Evolutionary conservation across 73 alveolate species (phyloP), one percentile per base, ranked within the genome.

Genomic region (Symbiodinium pilosum): DNA sequence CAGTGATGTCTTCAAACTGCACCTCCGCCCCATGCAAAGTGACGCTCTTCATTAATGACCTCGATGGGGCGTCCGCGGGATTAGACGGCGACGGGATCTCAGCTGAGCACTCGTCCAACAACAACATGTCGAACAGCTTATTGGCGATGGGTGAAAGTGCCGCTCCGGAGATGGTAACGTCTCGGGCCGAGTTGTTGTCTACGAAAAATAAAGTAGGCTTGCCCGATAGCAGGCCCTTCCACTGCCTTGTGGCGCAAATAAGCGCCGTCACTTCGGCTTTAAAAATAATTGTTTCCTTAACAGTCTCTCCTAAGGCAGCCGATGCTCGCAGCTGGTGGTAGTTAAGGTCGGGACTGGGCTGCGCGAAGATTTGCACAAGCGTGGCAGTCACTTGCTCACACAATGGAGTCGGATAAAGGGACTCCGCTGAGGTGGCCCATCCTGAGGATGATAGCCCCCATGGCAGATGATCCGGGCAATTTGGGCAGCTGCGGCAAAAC

Each of bases 121-220:
- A 43, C 42, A 44, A 34, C 3, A 12, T n/a, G 2, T 20, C 81
- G 16, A 44, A 43, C 4, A 85, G 34, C 32, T 14, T 52, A 0
- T 9, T 7, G 4, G 73, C 42, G 2, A 36, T 4, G 12, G n/a
- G 26, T 1, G 77, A 18, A 11, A 43, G 0, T 30, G 34, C 73
- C n/a, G 16, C 9, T 4, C 71, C 93, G 0, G 93, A 85, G 34
- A 85, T 85, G 34, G 77, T 43, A 0, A 85, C 47, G 36, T 85
- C 93, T 6, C 93, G 71, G 0, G 93, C 40, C 12, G 81, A 18
- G 36, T 43, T 85, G 93, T 85, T 85, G 75, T 85, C 93, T 0
- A 85, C 20, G 51, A 16, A 85, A 41, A 16, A 26, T 32, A 85
- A 30, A 43, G 24, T 7, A 44, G 73, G 0, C 51, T 8, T 30